Conservation (phyloP, 1,284 basidiomycete species). For the Wallemia ichthyophaga region DNA sequence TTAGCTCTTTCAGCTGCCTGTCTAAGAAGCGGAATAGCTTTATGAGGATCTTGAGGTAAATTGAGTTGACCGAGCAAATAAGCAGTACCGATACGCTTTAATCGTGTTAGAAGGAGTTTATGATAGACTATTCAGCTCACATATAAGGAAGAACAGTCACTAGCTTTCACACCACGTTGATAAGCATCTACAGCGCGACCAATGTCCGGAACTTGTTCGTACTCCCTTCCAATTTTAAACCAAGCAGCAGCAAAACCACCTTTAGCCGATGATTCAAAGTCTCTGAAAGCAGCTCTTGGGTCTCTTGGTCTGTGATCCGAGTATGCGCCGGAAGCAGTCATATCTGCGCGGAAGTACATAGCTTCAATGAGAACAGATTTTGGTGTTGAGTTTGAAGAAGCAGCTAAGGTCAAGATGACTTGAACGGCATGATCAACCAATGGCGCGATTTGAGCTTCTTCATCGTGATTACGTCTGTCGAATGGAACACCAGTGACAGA, state of each 20-base stretch:
- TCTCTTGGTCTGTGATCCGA: slow-evolving; percentile 31
- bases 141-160: slow-evolving; percentile 45
- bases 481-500: not conserved
- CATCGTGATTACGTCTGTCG: not conserved
- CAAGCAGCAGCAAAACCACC: slow-evolving; percentile 41
- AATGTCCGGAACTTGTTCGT: slow-evolving; percentile 54
- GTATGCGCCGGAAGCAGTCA: slow-evolving; percentile 16
- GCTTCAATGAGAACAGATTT: slow-evolving; percentile 3
- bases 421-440: not conserved
- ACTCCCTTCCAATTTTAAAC: slow-evolving; percentile 69
- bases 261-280: slow-evolving; percentile 51
- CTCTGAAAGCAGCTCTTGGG: slow-evolving; percentile 50
- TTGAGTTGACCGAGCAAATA: slow-evolving; percentile 59
- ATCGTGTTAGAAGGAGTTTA: slow-evolving; percentile 3
- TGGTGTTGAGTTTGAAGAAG: not conserved
- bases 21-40: slow-evolving; percentile 39
- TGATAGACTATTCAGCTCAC: slow-evolving; percentile 20
- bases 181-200: slow-evolving; percentile 47
- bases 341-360: slow-evolving; percentile 13
- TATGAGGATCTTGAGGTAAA: slow-evolving; percentile 23
- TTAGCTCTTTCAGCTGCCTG: slow-evolving; percentile 44
- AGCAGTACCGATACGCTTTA: slow-evolving; percentile 63
- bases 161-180: slow-evolving; percentile 36
- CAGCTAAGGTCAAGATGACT: not conserved
- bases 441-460: not conserved